Percentiles rank a stretch among this genome's conserved stretches.
phyloP scores from a whole-genome alignment of 2,329 filamentous ascomycete genomes.

The Epichloe gansuensis region DNA sequence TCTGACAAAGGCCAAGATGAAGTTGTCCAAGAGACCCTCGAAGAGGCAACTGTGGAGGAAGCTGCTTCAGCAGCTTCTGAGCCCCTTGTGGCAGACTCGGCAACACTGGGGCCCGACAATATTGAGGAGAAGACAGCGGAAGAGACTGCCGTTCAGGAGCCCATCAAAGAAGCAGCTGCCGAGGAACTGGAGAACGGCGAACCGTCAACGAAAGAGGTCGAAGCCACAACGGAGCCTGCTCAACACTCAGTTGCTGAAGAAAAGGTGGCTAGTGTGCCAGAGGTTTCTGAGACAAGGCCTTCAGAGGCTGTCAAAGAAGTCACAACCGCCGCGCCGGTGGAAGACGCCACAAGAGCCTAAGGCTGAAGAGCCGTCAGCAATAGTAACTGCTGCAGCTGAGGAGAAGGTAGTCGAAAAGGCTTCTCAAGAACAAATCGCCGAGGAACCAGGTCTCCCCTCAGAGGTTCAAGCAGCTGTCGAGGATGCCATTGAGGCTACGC shows the following conservation, averaged over 20 bases:
- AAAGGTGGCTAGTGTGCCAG: background rate
- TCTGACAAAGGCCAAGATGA: slow-evolving; percentile 1
- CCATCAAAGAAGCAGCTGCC: background rate
- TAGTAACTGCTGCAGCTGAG: background rate
- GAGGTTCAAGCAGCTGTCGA: background rate
- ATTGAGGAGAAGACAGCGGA: background rate
- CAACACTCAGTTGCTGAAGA: background rate
- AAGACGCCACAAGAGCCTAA: background rate
- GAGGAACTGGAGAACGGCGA: background rate
- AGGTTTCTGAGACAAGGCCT: background rate
- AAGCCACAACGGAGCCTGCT: background rate
- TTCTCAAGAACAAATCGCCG: background rate
- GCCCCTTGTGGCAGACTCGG: background rate
- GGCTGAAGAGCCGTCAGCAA: background rate
- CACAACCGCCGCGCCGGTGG: background rate
- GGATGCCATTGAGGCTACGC: background rate
- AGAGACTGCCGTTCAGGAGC: background rate
- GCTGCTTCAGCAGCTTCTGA: background rate
- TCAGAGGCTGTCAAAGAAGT: background rate
- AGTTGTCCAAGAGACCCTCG: background rate
- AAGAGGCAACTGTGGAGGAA: background rate
- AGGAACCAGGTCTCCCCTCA: background rate
- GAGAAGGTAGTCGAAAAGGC: background rate
- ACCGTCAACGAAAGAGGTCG: background rate
- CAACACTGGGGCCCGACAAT: background rate